Conservation (phyloP, 805 yeast species). For the Suhomyces faveliae region DNA sequence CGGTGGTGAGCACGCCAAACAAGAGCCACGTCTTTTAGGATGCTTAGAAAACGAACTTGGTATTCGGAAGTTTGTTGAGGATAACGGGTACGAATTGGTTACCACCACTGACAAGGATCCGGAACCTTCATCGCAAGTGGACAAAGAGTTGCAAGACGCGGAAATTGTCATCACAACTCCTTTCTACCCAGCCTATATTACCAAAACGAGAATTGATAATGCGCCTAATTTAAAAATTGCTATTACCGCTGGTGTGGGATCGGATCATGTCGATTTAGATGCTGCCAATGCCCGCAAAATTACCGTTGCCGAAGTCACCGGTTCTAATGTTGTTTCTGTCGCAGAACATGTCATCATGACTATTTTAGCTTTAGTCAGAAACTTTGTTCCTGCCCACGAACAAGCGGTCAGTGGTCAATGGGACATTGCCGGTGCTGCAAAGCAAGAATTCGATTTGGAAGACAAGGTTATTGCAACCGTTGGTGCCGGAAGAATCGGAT, state of each 20-base stretch:
- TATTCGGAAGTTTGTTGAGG: slow-evolving; percentile 59
- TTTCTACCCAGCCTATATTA: slow-evolving; percentile 77
- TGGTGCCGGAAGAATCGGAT: slow-evolving; percentile 82
- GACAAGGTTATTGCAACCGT: slow-evolving; percentile 76
- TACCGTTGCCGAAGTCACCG: slow-evolving; percentile 77
- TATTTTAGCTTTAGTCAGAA: slow-evolving; percentile 66
- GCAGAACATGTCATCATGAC: slow-evolving; percentile 82
- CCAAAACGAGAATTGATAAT: slow-evolving; percentile 60
- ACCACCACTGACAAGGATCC: slow-evolving; percentile 68
- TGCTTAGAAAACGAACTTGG: slow-evolving; percentile 77
- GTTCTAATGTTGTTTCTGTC: slow-evolving; percentile 75
- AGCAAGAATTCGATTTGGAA: slow-evolving; percentile 72
- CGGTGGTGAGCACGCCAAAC: slow-evolving; percentile 57
- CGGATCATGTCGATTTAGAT: slow-evolving; percentile 73
- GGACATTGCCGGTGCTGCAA: slow-evolving; percentile 74
- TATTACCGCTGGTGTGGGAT: slow-evolving; percentile 83
- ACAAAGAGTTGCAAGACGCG: slow-evolving; percentile 65
- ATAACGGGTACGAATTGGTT: slow-evolving; percentile 63
- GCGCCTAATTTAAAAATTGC: slow-evolving; percentile 71
- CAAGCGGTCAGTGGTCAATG: slow-evolving; percentile 61
- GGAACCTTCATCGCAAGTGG: slow-evolving; percentile 55
- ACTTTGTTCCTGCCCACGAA: slow-evolving; percentile 77
- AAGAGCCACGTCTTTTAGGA: slow-evolving; percentile 64
- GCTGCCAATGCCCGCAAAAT: slow-evolving; percentile 64
- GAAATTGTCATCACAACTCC: slow-evolving; percentile 81